Evolutionary conservation across 768 basidiomycete species (phyloP).

Genomic region (Amanita jacksonii): DNA sequence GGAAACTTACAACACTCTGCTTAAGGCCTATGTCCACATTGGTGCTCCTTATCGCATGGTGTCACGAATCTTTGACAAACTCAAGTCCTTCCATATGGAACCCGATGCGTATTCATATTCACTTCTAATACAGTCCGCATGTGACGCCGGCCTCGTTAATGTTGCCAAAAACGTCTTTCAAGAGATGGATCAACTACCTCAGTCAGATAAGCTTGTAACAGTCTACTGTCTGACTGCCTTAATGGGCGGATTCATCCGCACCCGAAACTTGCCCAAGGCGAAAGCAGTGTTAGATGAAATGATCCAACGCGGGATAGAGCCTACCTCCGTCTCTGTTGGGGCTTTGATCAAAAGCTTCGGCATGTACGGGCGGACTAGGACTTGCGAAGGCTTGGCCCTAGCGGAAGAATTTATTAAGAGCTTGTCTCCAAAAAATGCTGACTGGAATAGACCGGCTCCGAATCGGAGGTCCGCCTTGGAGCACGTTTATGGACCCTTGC

Average conservation of each 20-base stretch:
- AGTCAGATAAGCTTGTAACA: slow-evolving; percentile 32
- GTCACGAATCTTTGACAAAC: slow-evolving; percentile 46
- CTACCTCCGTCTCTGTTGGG: slow-evolving; percentile 58
- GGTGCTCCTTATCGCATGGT: slow-evolving; percentile 69
- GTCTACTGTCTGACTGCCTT: slow-evolving; percentile 63
- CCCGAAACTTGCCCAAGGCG: slow-evolving; percentile 42
- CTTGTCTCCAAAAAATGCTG: slow-evolving; percentile 29
- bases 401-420: slow-evolving; percentile 59
- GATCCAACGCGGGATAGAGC: slow-evolving; percentile 50
- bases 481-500: slow-evolving; percentile 51
- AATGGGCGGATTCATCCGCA: slow-evolving; percentile 61
- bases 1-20: slow-evolving; percentile 64
- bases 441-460: slow-evolving; percentile 30
- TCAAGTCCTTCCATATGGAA: slow-evolving; percentile 35
- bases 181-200: slow-evolving; percentile 50
- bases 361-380: slow-evolving; percentile 38
- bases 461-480: slow-evolving; percentile 37
- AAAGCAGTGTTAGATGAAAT: slow-evolving; percentile 67
- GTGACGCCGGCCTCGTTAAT: slow-evolving; percentile 57
- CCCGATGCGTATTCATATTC: slow-evolving; percentile 63
- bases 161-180: slow-evolving; percentile 56
- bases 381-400: slow-evolving; percentile 38
- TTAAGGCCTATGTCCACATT: slow-evolving; percentile 77
- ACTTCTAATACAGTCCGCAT: slow-evolving; percentile 71
- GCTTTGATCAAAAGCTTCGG: slow-evolving; percentile 47